Percentiles rank a stretch among this genome's conserved stretches.
phyloP scores from a whole-genome alignment of 306 rosid genomes.

The Begonia fuchsioides region DNA sequence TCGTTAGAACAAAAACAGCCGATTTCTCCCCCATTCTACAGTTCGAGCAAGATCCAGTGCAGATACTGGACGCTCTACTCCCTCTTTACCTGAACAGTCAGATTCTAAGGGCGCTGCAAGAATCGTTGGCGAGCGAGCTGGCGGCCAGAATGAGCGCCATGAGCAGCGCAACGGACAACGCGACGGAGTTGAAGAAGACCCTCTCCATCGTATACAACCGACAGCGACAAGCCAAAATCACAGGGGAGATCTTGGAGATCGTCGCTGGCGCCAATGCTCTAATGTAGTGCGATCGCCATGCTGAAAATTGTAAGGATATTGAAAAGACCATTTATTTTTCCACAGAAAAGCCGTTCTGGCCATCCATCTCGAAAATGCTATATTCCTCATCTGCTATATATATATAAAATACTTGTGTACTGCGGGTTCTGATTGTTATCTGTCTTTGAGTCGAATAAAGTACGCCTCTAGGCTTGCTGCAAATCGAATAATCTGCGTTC shows the following conservation, averaged over 20 bases:
- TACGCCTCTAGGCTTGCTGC: too few relatives aligned
- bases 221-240: conserved; percentile 80
- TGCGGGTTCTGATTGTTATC: too few relatives aligned
- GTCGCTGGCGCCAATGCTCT: conserved; percentile 75
- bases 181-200: conserved; percentile 47
- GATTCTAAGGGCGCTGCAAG: conserved; percentile 76
- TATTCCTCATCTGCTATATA: too few relatives aligned
- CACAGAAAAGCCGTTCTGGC: too few relatives aligned
- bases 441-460: too few relatives aligned
- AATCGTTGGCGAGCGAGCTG: conserved; percentile 78
- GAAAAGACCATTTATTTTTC: too few relatives aligned
- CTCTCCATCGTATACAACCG: conserved; percentile 50
- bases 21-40: conserved; percentile 61
- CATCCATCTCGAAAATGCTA: too few relatives aligned
- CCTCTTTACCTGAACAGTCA: conserved; percentile 87
- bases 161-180: conserved; percentile 77
- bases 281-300: not conserved
- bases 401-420: too few relatives aligned
- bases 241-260: conserved; percentile 86
- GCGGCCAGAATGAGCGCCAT: conserved; percentile 90
- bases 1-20: conserved; percentile 26
- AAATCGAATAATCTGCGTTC: too few relatives aligned
- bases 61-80: conserved; percentile 75
- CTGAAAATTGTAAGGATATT: too few relatives aligned
- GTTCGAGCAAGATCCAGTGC: conserved; percentile 91